Evolutionary conservation across 805 yeast genomes (phyloP), one percentile per base, ranked within the genome.

Genomic region (Candida peoriensis): DNA sequence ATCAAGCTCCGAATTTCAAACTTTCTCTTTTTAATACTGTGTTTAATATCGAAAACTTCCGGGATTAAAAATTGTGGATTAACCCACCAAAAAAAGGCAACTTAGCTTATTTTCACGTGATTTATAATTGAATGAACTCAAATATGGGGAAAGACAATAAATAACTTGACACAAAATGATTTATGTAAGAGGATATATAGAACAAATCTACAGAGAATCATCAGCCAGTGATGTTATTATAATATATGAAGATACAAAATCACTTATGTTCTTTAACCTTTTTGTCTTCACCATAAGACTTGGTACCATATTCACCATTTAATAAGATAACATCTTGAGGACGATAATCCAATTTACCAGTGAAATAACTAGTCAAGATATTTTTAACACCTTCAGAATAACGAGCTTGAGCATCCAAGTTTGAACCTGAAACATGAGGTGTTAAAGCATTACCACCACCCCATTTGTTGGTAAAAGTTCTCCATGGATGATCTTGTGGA

Each of bases 391-490:
- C 94, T 18, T 60, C 61, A 13, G 90, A 76, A 50, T 83, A 83
- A 52, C 93, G 70, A 26, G 66, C 64, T 64, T 83, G 93, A 24
- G 94, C 90, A 57, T 83, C 90, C 47, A 83, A 64, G 28, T 86
- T 77, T 18, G 90, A 78, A 42, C 94, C 93, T 35, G 85, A 76
- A 47, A 78, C 74, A 55, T 82, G 93, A 15, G 89, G 88, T 33
- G 87, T 80, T 90, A 83, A 81, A 35, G 89, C 90, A 50, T 84
- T 83, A 46, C 90, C 90, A 24, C 75, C 83, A 39, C 81, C 81
- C 46, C 68, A 72, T 51, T 72, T 64, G 72, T 81, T 80, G 32
- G 63, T 54, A 77, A 81, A 72, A 9, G 66, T 36, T 68, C 87
- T 70, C 93, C 93, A 83, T 46, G 88, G 88, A 54, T 81, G 88